Base-by-base conservation (phyloP, 2,329 filamentous ascomycete genomes). In the Dichotomopilus funicola region DNA sequence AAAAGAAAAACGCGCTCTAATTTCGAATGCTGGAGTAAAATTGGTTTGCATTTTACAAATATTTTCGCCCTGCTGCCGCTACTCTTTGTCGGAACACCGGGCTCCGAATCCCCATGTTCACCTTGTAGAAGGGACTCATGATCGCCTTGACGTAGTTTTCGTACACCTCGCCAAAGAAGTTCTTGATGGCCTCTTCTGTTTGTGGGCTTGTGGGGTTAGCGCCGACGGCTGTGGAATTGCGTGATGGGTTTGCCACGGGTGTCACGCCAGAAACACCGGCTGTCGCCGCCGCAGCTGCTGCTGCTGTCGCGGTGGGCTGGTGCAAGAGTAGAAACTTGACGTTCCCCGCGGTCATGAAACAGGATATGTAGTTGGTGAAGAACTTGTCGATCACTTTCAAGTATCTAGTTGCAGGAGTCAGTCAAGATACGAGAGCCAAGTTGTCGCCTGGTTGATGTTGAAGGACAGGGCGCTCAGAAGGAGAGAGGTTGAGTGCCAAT, bases 361-460 rank as follows among this genome's bases (percentile, higher is more conserved):
- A 94, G 47, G 90, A 95, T 60, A 96, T 87, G 76, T 95, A 92
- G 69, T 91, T 91, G 73, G 94, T 91, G 73, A 95, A 92, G 78
- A 96, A 97, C 68, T 89, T 89, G 78, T 99, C 94, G 72, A 97
- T 87, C 72, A 89, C 89, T 72, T 96, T 97, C 62, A 99, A 85
- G 71, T 97, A 96, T 84, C 89, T 95, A 61, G 2, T 13, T 7
- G 7, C 12, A 8, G 6, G 41, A 9, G 13, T 9, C 40, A 6
- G 40, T 8, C 19, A 27, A 27, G 40, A 12, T 42, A 7, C 11
- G 40, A 6, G 6, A 6, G 40, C 6, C 40, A 11, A 8, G 11
- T n/a, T 13, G 6, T 11, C 13, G 40, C 13, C 40, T n/a, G 40
- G 6, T 9, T 11, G 11, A 42, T 42, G 40, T 13, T 5, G 35